Conservation (phyloP, 192 early-diverging fungal genomes). For the Mortierella hygrophila region DNA sequence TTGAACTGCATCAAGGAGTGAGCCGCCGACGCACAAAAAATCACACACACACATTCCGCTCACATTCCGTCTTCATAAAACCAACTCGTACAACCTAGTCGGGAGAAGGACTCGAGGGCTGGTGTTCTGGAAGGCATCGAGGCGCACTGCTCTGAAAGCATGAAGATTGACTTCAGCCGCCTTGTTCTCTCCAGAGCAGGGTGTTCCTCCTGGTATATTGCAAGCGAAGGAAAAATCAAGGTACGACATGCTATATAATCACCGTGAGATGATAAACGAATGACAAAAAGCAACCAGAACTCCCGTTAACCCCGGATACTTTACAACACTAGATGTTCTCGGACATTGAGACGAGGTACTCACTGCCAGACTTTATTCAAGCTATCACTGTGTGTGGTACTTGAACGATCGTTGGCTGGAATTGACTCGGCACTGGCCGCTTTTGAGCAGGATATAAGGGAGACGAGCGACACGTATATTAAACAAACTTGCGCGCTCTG, state of each 20-base stretch:
- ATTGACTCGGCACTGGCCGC: not conserved
- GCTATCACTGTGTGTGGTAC: conserved; percentile 14
- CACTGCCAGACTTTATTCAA: conserved; percentile 17
- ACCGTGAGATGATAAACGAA: not conserved
- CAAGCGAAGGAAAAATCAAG: conserved; percentile 52
- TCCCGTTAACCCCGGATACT: not conserved
- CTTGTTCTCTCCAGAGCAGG: conserved; percentile 33
- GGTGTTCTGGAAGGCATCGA: conserved; percentile 44
- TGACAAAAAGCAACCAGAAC: not conserved
- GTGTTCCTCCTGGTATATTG: conserved; percentile 44
- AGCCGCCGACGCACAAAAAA: too few species aligned
- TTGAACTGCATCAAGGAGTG: too few species aligned
- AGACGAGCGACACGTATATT: not conserved
- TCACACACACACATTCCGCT: too few species aligned
- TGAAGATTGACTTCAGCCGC: conserved; percentile 46
- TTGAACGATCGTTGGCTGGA: not conserved
- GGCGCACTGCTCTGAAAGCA: conserved; percentile 30
- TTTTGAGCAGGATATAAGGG: not conserved
- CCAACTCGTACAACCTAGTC: not conserved
- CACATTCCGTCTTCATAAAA: not conserved
- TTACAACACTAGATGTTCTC: conserved; percentile 22
- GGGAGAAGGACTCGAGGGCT: not conserved
- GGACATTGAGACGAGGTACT: conserved; percentile 17
- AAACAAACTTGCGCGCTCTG: not conserved
- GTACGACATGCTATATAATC: not conserved